Evolutionary conservation across 805 yeast species (phyloP), one percentile per base, ranked within the genome.

Genomic region (Myxozyma kluyveri): DNA sequence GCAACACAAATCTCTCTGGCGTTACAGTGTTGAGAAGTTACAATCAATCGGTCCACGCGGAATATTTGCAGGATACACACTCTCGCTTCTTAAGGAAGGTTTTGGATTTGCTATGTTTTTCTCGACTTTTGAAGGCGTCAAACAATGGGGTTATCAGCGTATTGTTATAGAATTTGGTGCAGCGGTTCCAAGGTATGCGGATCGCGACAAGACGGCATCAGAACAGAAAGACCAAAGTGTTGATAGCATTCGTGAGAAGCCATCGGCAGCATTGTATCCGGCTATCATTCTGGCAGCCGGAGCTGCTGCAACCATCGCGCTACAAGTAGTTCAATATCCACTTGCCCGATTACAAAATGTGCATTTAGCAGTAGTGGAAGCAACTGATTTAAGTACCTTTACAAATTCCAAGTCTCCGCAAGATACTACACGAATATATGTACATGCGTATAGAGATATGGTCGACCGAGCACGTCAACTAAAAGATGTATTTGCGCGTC

Each of bases 51-150:
- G 97, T 0, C 67, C 83, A 7, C 74, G 81, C 10, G 96, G 96
- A 0, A 90, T 93, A 3, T 88, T 87, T 72, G 95, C 96, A 1
- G 98, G 97, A 0, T 86, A 82, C 65, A 77, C 84, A n/a, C 72
- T 88, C 41, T 84, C 90, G 47, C 71, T 87, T 3, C 65, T 85
- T 17, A 90, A 89, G 65, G 97, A 90, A 60, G 80, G 66, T 75
- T 81, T 33, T 80, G 88, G 88, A 75, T 80, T 56, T 73, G 83
- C 19, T 77, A 80, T 53, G 79, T 82, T 64, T 63, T 75, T 49
- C 76, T 81, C 47, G 82, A 81, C 64, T 65, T 83, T 49, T 71
- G 87, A 66, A 79, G 81, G 65, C 75, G 81, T 67, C 56, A 73
- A 53, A 78, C 81, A 36, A 66, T 83, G 51, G 51, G 37, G 53